Evolutionary conservation across 192 early-diverging fungal species (phyloP), one percentile per base, ranked within the genome.

Genomic region (Rhizophlyctis rosea): DNA sequence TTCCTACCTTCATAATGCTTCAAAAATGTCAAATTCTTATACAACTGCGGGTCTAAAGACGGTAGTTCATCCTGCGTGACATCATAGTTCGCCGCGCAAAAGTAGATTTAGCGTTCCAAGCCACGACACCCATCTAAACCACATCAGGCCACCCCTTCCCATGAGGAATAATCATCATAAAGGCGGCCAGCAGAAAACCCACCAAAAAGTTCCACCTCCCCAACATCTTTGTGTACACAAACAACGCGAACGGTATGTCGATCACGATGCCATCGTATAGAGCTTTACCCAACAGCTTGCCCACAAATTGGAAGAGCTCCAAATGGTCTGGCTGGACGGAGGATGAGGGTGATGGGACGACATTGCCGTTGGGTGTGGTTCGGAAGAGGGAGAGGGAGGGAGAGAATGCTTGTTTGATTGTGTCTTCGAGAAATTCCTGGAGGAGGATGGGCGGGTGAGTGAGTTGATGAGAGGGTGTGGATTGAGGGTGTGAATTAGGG

Each of bases 181-280:
- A 9, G 39, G 9, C n/a, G 50, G 50, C n/a, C 25, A 58, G 13
- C n/a, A n/a, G n/a, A n/a, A n/a, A n/a, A n/a, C n/a, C n/a, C n/a
- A 73, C 71, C 13, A 78, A 60, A 53, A 50, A 55, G 47, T 67
- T 79, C n/a, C 61, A 61, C 39, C 59, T 9, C 4, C 69, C 69
- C 2, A 80, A 59, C 50, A 81, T 34, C 67, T 80, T 80, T 23
- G 78, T 54, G 51, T 81, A 81, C 4, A 80, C 53, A 61, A 78
- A 80, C 18, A 58, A 35, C 24, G 78, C 77, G 48, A 80, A 80
- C 14, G 78, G 78, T 21, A 80, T 65, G 57, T 80, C 78, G 61
- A 80, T 81, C 31, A 73, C 66, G 48, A 80, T 80, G 28, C 77
- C 76, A 54, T 76, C 78, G 50, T 77, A 81, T 35, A 80, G 49